Evolutionary conservation across 2,329 filamentous ascomycete genomes (phyloP).

Genomic region (Colletotrichum sp.): DNA sequence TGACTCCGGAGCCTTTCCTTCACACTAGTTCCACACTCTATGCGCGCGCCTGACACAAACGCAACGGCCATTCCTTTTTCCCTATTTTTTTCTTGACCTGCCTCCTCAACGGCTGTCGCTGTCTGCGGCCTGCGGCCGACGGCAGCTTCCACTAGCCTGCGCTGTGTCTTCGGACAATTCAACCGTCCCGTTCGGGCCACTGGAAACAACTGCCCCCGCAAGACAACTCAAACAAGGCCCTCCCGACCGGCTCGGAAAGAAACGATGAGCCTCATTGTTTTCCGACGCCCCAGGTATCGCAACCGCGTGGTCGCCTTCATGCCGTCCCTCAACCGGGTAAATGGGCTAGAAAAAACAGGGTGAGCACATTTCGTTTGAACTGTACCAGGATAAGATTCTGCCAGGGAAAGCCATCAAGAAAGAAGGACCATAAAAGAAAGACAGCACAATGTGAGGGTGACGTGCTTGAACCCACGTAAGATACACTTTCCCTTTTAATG

Average conservation of each 20-base stretch:
- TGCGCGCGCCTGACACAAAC: slow-evolving; percentile 7
- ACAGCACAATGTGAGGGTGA: neutral
- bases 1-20: neutral
- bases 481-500: neutral
- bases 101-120: neutral
- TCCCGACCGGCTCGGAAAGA: neutral
- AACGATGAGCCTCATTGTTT: neutral
- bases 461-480: neutral
- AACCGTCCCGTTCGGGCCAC: neutral
- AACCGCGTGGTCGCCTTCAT: neutral
- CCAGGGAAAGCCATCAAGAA: neutral
- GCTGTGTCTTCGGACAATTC: neutral
- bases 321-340: neutral
- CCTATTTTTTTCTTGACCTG: neutral
- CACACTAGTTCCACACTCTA: neutral
- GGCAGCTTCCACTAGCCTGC: neutral
- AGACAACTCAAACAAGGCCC: neutral
- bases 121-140: neutral
- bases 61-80: neutral
- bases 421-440: neutral
- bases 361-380: neutral
- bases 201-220: neutral
- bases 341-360: neutral
- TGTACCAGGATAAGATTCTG: neutral
- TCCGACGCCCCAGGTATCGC: neutral